phyloP scores from a whole-genome alignment of 306 rosid genomes.

The Heteromeles arbutifolia region DNA sequence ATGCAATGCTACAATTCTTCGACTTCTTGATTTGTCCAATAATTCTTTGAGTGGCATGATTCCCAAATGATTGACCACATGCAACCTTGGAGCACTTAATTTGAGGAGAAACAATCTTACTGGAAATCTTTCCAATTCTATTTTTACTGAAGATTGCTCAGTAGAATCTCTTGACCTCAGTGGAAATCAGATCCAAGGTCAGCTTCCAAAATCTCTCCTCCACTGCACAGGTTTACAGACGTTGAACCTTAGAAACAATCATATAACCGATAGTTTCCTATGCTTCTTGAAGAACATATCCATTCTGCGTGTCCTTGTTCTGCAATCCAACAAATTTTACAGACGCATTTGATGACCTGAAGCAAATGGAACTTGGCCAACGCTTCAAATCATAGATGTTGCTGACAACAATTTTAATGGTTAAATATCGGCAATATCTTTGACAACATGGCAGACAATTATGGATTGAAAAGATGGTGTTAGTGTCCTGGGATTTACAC shows the following conservation, averaged over 20 bases:
- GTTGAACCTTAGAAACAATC: conserved; percentile 22
- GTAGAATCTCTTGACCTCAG: conserved; percentile 2
- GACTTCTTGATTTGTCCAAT: too few species aligned
- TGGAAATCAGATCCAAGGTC: background rate
- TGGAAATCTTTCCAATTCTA: too few species aligned
- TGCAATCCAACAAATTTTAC: conserved; percentile 8
- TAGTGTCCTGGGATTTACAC: background rate
- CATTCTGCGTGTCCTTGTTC: conserved; percentile 16
- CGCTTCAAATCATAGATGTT: conserved; percentile 15
- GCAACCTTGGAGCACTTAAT: too few species aligned
- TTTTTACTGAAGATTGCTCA: too few species aligned
- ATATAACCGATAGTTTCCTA: background rate
- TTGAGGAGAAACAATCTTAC: too few species aligned
- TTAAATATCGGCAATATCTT: background rate
- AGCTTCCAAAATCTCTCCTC: conserved; percentile 17
- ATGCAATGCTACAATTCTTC: background rate
- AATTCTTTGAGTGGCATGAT: too few species aligned
- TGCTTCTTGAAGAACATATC: conserved; percentile 14
- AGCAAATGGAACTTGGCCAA: background rate
- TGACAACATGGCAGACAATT: conserved; percentile 11
- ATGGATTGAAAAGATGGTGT: background rate
- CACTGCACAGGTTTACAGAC: conserved; percentile 9
- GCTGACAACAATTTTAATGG: background rate
- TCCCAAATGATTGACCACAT: too few species aligned
- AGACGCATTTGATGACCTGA: background rate